Evolutionary conservation across 2,329 filamentous ascomycete genomes (phyloP).

Genomic region (Diplodia scrobiculata): DNA sequence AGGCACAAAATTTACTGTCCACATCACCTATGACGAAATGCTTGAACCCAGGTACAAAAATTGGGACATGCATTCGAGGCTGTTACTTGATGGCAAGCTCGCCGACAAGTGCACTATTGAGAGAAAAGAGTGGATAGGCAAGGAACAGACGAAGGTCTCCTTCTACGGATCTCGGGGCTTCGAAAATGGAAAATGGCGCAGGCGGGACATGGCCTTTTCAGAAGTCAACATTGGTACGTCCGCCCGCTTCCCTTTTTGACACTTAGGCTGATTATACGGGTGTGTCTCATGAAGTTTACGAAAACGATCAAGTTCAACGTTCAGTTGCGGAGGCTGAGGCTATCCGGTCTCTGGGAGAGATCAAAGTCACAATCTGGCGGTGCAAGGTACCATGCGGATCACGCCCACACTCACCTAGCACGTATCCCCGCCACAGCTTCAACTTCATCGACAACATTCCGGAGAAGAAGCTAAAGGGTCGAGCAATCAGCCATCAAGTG

Average conservation of each 20-base stretch:
- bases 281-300: background rate
- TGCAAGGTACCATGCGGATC: background rate
- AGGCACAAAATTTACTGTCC: background rate
- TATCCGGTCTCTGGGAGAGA: background rate
- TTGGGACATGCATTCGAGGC: background rate
- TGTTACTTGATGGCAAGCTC: background rate
- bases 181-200: background rate
- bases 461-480: conserved; percentile 36
- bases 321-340: background rate
- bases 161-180: too few relatives aligned
- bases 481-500: conserved; percentile 33
- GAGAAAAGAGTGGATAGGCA: background rate
- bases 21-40: background rate
- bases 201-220: background rate
- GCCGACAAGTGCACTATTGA: too few relatives aligned
- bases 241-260: background rate
- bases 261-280: background rate
- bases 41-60: background rate
- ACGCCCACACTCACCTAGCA: too few relatives aligned
- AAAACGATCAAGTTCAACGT: background rate
- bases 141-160: background rate
- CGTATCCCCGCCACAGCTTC: too few relatives aligned
- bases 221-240: background rate
- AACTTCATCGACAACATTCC: conserved; percentile 28
- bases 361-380: background rate